phyloP scores from a whole-genome alignment of 2,329 filamentous ascomycete species.

The Helotiales sp. region DNA sequence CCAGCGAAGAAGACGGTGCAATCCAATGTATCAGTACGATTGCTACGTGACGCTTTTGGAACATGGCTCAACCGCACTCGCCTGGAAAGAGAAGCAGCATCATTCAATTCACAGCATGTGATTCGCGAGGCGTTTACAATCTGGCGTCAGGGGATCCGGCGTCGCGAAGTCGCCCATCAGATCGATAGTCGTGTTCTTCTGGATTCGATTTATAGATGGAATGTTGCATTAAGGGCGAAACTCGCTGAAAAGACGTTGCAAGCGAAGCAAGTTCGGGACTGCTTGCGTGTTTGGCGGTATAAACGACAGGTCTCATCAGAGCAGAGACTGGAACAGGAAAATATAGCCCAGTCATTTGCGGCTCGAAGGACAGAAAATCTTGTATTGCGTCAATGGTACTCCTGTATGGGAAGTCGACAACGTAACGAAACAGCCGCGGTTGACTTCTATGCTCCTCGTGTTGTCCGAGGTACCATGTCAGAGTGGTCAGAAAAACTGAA shows the following conservation, averaged over 20 bases:
- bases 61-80: conserved; percentile 49
- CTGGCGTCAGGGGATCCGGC: conserved; percentile 63
- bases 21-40: conserved; percentile 43
- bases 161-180: conserved; percentile 48
- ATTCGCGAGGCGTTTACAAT: conserved; percentile 57
- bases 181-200: conserved; percentile 56
- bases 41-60: conserved; percentile 46
- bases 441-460: conserved; percentile 22
- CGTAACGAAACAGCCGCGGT: conserved; percentile 24
- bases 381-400: conserved; percentile 28
- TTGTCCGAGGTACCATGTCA: conserved; percentile 20
- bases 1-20: conserved; percentile 39
- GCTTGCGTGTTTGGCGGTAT: conserved; percentile 41
- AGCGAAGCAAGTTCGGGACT: conserved; percentile 34
- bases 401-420: conserved; percentile 19
- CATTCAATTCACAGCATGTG: conserved; percentile 51
- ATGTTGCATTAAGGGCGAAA: conserved; percentile 47
- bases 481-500: conserved; percentile 24
- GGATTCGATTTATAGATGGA: conserved; percentile 61
- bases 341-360: conserved; percentile 25
- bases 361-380: conserved; percentile 25
- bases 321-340: conserved; percentile 26
- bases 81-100: conserved; percentile 47
- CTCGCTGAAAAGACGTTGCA: conserved; percentile 36
- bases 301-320: conserved; percentile 36